These are phyloP conservation scores for Naganishia vaughanmartiniae DNA, from an alignment of 768 basidiomycete species.

Conservation along the genomic window DNA sequence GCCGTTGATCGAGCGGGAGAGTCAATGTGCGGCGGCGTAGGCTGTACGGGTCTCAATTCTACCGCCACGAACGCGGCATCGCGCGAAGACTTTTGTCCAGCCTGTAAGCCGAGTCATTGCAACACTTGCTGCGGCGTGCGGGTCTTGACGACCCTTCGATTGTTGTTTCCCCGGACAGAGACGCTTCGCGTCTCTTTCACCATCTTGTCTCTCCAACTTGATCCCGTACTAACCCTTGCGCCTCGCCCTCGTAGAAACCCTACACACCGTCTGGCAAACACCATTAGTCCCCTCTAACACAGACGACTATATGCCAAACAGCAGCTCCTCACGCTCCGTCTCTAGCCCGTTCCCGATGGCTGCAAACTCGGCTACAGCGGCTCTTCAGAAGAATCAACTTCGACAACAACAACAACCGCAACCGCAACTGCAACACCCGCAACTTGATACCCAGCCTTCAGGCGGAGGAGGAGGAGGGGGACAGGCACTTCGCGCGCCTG, in stretches of 20 bases:
- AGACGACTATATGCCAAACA: background rate
- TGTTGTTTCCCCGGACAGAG: too few species aligned
- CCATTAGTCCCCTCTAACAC: slow-evolving; percentile 12
- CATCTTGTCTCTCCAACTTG: too few species aligned
- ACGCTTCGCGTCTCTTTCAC: too few species aligned
- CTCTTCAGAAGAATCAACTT: slow-evolving; percentile 18
- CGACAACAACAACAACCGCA: slow-evolving; percentile 14
- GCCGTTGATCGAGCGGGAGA: too few species aligned
- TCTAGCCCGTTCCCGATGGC: slow-evolving; percentile 20
- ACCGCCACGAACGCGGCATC: too few species aligned
- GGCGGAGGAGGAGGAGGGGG: slow-evolving; percentile 3
- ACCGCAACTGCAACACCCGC: slow-evolving; percentile 11
- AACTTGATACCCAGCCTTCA: slow-evolving; percentile 5
- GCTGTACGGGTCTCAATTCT: too few species aligned
- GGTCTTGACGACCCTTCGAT: too few species aligned
- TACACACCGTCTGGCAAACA: slow-evolving; percentile 49
- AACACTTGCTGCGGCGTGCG: too few species aligned
- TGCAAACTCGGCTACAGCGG: slow-evolving; percentile 19
- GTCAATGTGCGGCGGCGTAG: too few species aligned
- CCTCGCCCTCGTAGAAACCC: slow-evolving; percentile 36
- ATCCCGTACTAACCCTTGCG: too few species aligned
- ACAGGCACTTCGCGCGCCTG: slow-evolving; percentile 48
- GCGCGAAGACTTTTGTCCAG: too few species aligned
- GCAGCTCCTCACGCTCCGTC: slow-evolving; percentile 18
- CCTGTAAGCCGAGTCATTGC: too few species aligned